Base-by-base conservation (phyloP, 2,329 filamentous ascomycete genomes). In the Parasarocladium wereldwijsianum region DNA sequence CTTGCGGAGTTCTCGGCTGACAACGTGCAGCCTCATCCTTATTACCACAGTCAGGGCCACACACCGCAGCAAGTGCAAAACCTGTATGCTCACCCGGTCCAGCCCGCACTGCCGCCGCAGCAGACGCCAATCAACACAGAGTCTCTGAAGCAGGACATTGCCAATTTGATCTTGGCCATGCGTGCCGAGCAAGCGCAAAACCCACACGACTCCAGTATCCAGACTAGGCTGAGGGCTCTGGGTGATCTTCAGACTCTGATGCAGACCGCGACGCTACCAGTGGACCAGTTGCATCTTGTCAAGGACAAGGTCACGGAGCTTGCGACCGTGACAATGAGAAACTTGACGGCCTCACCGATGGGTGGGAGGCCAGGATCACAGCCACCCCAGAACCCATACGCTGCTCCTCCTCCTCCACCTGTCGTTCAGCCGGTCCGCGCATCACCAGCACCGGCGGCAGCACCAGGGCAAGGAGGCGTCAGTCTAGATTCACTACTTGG, bases 231-330 rank as follows among this genome's bases (percentile, higher is more conserved):
- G 47, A 81, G 83, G 57, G 84, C 85, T 38, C 70, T 94, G 43
- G 62, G 86, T 54, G 82, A 90, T 53, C 68, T 96, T 39, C 83
- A 93, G 58, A 45, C 43, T 35, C 73, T 66, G 41, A 62, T 94
- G 47, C 74, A 81, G 51, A 76, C 66, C 42, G 79, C 84, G 53
- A 75, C 76, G 47, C 64, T 93, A 50, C 77, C 77, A 35, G 73
- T 75, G 44, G 76, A 86, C 46, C 81, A 93, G 58, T 67, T 93
- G 49, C 74, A 80, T 55, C 71, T 80, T 51, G 80, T 93, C 55
- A 82, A 78, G 55, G 76, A 78, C 50, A 83, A 90, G 67, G 76
- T 94, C 54, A 74, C 78, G 52, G 73, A 76, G 53, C 68, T 93
- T 52, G 70, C 52, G 53, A 47, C 72, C 63, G 57, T 69, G 70